A percentile compares a stretch with the other conserved stretches of the same genome.
phyloP scores from a whole-genome alignment of 148 eudicot species.

The Camellia sinensis region DNA sequence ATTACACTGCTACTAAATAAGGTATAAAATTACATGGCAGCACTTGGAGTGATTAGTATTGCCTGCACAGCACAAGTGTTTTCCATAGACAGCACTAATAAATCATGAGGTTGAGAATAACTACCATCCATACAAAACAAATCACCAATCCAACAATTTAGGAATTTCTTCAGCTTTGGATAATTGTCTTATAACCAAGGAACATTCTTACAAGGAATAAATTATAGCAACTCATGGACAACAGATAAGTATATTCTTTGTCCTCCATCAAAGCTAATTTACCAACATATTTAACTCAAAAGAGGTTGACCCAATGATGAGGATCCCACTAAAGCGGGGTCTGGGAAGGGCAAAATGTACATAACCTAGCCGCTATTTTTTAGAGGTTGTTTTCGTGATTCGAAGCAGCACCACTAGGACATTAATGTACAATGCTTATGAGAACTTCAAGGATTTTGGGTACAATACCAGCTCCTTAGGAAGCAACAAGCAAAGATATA shows the following conservation, averaged over 20 bases:
- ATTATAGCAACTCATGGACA: background rate
- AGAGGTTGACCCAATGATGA: background rate
- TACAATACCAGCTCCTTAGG: background rate
- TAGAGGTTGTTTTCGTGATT: too few species aligned
- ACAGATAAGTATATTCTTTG: background rate
- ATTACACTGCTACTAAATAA: background rate
- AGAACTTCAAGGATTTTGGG: background rate
- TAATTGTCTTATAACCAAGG: background rate
- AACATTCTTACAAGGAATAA: background rate
- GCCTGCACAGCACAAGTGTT: background rate
- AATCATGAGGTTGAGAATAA: background rate
- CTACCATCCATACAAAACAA: background rate
- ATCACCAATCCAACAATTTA: background rate
- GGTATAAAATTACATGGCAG: background rate
- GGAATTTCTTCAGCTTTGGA: background rate
- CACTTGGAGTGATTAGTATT: background rate
- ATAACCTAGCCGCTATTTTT: too few species aligned
- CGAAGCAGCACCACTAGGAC: too few species aligned
- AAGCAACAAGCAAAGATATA: background rate
- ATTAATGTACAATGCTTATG: background rate
- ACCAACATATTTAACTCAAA: background rate
- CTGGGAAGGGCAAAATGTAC: too few species aligned
- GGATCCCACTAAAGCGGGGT: too few species aligned
- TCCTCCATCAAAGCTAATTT: background rate
- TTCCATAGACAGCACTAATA: background rate